Conservation (phyloP, 2,329 filamentous ascomycete species). For the Malbranchea zuffiana region DNA sequence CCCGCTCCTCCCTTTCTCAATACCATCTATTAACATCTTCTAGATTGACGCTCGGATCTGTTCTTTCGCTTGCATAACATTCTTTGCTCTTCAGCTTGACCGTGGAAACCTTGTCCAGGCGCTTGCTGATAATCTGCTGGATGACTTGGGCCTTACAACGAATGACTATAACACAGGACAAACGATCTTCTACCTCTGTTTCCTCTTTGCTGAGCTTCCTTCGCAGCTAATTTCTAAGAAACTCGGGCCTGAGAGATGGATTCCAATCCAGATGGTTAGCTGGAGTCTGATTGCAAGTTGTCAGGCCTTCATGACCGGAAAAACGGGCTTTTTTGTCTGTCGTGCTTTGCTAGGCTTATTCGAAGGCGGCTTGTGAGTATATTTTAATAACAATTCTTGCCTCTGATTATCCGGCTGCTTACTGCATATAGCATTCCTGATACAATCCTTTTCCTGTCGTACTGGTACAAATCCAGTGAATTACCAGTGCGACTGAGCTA, state of each 20-base stretch:
- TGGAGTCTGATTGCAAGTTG: constrained; percentile 45
- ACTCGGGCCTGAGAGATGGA: constrained; percentile 50
- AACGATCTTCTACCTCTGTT: constrained; percentile 29
- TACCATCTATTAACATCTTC: neutral
- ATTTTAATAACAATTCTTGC: too few species aligned
- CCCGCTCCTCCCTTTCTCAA: neutral
- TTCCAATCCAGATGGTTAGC: constrained; percentile 47
- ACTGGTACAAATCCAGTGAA: constrained; percentile 64
- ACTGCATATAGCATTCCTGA: constrained; percentile 31
- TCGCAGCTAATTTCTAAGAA: constrained; percentile 51
- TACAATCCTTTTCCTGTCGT: constrained; percentile 50
- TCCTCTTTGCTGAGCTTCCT: constrained; percentile 45
- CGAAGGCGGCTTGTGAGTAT: constrained; percentile 50
- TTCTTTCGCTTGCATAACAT: constrained; percentile 45
- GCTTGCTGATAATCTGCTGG: constrained; percentile 50
- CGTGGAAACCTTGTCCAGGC: constrained; percentile 53
- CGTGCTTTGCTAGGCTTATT: constrained; percentile 40
- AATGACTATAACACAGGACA: constrained; percentile 38
- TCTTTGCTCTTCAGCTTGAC: constrained; percentile 54
- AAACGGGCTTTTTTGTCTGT: constrained; percentile 32
- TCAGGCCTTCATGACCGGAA: constrained; percentile 42
- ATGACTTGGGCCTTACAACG: constrained; percentile 38
- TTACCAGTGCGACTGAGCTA: constrained; percentile 55
- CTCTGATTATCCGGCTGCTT: too few species aligned
- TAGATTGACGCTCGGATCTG: constrained; percentile 35